A percentile compares a stretch with the other conserved stretches of the same genome.
Evolutionary conservation across 208 protist genomes (phyloP).

Genomic region (Endotrypanum monterogeii): DNA sequence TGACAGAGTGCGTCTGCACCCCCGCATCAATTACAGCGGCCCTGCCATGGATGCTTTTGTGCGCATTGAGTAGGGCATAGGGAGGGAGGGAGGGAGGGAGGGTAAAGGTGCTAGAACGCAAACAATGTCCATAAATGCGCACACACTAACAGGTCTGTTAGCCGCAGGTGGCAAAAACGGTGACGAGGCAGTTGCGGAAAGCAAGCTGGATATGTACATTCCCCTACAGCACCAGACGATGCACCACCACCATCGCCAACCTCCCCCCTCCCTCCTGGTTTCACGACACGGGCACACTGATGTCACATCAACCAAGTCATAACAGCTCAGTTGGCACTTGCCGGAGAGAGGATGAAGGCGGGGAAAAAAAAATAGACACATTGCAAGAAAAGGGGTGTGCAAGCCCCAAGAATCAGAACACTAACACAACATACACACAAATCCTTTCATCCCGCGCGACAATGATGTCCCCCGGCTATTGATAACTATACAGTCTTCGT

Average conservation of each 20-base stretch:
- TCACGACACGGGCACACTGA: not conserved
- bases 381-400: not conserved
- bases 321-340: not conserved
- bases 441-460: not conserved
- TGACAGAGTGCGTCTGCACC: slow-evolving; percentile 35
- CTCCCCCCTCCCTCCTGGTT: not conserved
- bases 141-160: not conserved
- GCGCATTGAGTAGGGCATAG: slow-evolving; percentile 15
- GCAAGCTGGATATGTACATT: not conserved
- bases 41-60: slow-evolving; percentile 54
- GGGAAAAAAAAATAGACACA: not conserved
- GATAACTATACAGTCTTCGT: not conserved
- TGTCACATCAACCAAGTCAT: not conserved
- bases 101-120: too few relatives aligned
- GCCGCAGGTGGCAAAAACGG: not conserved
- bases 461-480: not conserved
- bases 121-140: not conserved
- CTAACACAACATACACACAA: not conserved
- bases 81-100: not conserved
- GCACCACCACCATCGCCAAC: too few relatives aligned
- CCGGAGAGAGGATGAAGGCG: too few relatives aligned
- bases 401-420: not conserved
- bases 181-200: not conserved
- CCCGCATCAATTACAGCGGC: slow-evolving; percentile 31
- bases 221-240: too few relatives aligned